Base-by-base conservation (phyloP, 495 filamentous ascomycete genomes). In the Hypoxylon subgilvum region DNA sequence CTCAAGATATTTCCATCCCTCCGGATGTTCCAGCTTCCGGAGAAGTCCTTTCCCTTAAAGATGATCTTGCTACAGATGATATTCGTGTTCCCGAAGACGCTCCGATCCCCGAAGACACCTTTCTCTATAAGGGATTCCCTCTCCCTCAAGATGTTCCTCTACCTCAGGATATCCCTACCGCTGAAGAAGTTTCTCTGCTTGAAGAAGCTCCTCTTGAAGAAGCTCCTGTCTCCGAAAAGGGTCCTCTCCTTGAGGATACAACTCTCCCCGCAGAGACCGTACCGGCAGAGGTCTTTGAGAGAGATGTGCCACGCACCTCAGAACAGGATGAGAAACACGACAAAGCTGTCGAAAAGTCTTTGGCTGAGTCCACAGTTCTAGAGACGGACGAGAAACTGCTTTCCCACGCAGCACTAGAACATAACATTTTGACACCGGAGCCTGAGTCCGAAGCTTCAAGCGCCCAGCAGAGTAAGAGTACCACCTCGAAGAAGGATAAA, bases 401-500 rank as follows among this genome's bases (percentile, higher is more conserved):
- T 42, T 21, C 35, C 6, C 32, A 46, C 28, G 58, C 51, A 30
- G 19, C 21, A 6, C 17, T 28, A 5, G 38, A 40, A 17, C 34
- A 35, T 18, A 22, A 16, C 16, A 12, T 12, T 8, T n/a, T 13
- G n/a, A 34, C 28, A 46, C 19, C 28, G 6, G 45, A 62, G 45
- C 55, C 52, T 7, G 30, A 52, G 34, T 36, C 47, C 17, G 48
- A 32, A 60, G 35, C 35, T 49, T 63, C 36, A 17, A 41, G 32
- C 35, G 39, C 30, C 28, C 32, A 49, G 35, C 46, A 52, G 50
- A 41, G 6, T 59, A 44, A 34, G 35, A 27, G 16, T 25, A 38
- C 48, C 7, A 45, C 44, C 16, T 35, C 61, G 2, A 73, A 68
- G 40, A 75, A 70, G 47, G 52, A 65, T n/a, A 72, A 65, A 38